These are phyloP conservation scores for Verticillium tricorpus DNA, from an alignment of 2,329 filamentous ascomycete species.

Conservation along the genomic window DNA sequence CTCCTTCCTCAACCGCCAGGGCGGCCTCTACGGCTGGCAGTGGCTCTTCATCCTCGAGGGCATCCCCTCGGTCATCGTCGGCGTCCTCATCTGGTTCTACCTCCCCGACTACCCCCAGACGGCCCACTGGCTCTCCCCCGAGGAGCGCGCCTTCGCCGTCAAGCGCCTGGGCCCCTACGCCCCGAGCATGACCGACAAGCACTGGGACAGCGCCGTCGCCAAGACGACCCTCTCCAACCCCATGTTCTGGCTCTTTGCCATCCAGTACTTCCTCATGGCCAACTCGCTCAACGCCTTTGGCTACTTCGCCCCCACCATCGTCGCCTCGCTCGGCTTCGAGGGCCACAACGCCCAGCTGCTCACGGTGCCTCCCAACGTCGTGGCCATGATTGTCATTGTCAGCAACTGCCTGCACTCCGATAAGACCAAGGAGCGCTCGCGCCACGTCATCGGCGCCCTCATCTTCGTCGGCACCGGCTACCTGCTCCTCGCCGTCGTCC, in stretches of 20 bases:
- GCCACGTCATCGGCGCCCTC: slow-evolving; percentile 23
- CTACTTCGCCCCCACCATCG: slow-evolving; percentile 30
- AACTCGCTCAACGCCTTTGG: slow-evolving; percentile 29
- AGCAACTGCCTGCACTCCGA: slow-evolving; percentile 26
- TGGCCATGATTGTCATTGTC: slow-evolving; percentile 27
- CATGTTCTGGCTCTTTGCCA: slow-evolving; percentile 27
- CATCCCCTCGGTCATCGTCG: slow-evolving; percentile 23
- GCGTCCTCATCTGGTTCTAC: slow-evolving; percentile 24
- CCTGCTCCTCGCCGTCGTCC: slow-evolving; percentile 22
- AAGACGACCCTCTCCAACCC: slow-evolving; percentile 25
- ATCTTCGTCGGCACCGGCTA: slow-evolving; percentile 23
- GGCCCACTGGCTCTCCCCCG: slow-evolving; percentile 23
- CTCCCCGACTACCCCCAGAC: slow-evolving; percentile 29
- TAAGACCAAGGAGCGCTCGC: slow-evolving; percentile 23
- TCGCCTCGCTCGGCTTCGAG: slow-evolving; percentile 27
- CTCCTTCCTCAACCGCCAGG: slow-evolving; percentile 38
- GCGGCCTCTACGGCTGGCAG: slow-evolving; percentile 50
- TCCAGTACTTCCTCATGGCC: slow-evolving; percentile 25
- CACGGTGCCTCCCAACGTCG: slow-evolving; percentile 31
- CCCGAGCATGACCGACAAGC: slow-evolving; percentile 27
- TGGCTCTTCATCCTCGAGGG: slow-evolving; percentile 60
- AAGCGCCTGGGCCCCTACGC: slow-evolving; percentile 28
- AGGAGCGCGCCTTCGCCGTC: slow-evolving; percentile 27
- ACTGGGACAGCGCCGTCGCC: slow-evolving; percentile 26
- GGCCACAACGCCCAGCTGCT: slow-evolving; percentile 27